phyloP scores from a whole-genome alignment of 2,329 filamentous ascomycete genomes.

The Ilyonectria sp. region DNA sequence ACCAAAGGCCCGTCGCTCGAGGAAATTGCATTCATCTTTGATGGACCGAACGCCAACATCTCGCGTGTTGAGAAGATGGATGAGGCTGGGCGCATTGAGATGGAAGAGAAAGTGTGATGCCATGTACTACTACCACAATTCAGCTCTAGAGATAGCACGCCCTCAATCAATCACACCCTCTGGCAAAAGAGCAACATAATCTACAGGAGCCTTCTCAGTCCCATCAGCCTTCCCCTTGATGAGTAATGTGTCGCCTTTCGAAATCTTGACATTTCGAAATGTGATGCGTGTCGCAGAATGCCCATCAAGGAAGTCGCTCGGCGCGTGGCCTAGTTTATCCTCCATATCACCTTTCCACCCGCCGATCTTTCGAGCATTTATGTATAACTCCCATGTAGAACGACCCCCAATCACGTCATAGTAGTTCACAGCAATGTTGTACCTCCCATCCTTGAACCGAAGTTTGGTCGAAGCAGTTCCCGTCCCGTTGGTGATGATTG shows the following conservation, averaged over 20 bases:
- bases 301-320: constrained; percentile 73
- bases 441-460: constrained; percentile 49
- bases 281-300: constrained; percentile 76
- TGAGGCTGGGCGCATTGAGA: not conserved
- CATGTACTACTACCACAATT: no score
- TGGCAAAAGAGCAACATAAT: constrained; percentile 78
- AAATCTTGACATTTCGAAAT: constrained; percentile 66
- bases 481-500: constrained; percentile 16
- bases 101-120: not conserved
- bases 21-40: constrained; percentile 20
- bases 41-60: not conserved
- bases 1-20: constrained; percentile 24
- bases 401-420: constrained; percentile 74
- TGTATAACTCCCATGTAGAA: constrained; percentile 67
- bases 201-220: constrained; percentile 74
- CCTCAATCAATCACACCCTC: not conserved
- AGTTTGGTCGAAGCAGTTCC: constrained; percentile 14
- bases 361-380: constrained; percentile 69
- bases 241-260: constrained; percentile 66
- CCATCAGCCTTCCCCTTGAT: constrained; percentile 73
- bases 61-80: not conserved
- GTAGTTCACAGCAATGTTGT: constrained; percentile 77
- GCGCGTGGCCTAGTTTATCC: constrained; percentile 70
- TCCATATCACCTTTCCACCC: constrained; percentile 74
- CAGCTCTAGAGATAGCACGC: no score